These are phyloP conservation scores for Sclerotinia sclerotiorum DNA, from an alignment of 2,329 filamentous ascomycete genomes.

Conservation along the genomic window DNA sequence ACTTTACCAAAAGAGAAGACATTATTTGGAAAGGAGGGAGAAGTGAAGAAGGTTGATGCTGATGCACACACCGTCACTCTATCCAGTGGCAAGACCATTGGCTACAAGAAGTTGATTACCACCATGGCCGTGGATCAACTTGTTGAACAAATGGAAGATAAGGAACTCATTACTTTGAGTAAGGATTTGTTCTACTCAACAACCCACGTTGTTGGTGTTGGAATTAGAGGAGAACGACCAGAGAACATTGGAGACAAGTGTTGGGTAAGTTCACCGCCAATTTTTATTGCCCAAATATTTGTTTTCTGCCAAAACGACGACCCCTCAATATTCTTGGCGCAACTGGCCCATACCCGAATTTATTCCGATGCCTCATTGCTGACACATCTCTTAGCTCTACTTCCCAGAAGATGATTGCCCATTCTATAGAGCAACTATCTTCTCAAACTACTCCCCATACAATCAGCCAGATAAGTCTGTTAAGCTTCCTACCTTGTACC, in stretches of 20 bases:
- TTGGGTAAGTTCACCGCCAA: constrained; percentile 62
- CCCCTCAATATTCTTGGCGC: constrained; percentile 6
- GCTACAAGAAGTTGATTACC: constrained; percentile 88
- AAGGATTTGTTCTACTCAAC: constrained; percentile 96
- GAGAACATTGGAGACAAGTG: constrained; percentile 99
- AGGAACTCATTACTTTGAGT: constrained; percentile 77
- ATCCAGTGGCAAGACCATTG: constrained; percentile 80
- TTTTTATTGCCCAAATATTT: background rate
- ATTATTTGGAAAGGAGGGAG: constrained; percentile 80
- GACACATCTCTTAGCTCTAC: constrained; percentile 65
- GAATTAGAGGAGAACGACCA: constrained; percentile 85
- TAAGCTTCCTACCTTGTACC: constrained; percentile 83
- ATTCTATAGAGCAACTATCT: constrained; percentile 99
- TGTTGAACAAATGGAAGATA: constrained; percentile 81
- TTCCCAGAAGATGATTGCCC: constrained; percentile 99
- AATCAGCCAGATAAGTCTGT: constrained; percentile 84
- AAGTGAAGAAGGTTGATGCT: constrained; percentile 84
- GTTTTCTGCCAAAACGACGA: constrained; percentile 14
- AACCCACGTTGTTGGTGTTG: constrained; percentile 95
- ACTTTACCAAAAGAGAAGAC: constrained; percentile 91
- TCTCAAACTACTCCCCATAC: constrained; percentile 99
- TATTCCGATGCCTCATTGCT: constrained; percentile 26
- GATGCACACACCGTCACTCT: constrained; percentile 80
- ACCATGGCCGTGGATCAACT: constrained; percentile 95
- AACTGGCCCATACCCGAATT: background rate